Evolutionary conservation across 2,329 filamentous ascomycete species (phyloP), one percentile per base, ranked within the genome.

Genomic region (Arachnopeziza araneosa): DNA sequence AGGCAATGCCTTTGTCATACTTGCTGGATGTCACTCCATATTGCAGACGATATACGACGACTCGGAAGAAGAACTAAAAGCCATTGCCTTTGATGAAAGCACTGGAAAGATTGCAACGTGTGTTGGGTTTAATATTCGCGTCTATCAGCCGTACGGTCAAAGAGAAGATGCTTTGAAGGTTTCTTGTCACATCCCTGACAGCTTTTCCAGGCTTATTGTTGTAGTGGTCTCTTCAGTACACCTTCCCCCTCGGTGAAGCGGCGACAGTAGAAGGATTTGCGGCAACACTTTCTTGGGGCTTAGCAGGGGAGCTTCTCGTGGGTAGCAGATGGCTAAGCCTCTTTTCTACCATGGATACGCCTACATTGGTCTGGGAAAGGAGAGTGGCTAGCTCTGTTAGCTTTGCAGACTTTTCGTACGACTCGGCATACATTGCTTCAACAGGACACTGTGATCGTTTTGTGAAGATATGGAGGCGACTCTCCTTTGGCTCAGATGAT

Each of bases 41-140:
- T 76, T 96, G 36, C 95, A 99, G 75, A 97, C 93, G 3, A 88
- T 96, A 67, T 96, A 96, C 77, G 87, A 95, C 70, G 89, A 96
- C 70, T 85, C 90, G 66, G 78, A 81, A 72, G 74, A 32, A 7
- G 62, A 68, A 49, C 77, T 98, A 26, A 83, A 91, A 64, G 89
- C 91, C 26, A 84, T 98, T 64, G 83, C 85, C 30, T 83, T 98
- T 63, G 90, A 98, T 70, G 89, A 96, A 71, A 77, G 80, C 21
- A 88, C 89, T 9, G 95, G 93, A 54, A 96, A 91, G 78, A 91
- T 98, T 73, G 91, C 91, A 50, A 85, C 86, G 22, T 90, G 88
- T 68, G 88, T 88, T 30, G 79, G 81, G 22, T 76, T 76, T 23
- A 79, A 83, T 63, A 83, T 93, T 52, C 88, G 90, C 69, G 78